Conservation (phyloP, 202 grass and related monocot species). For the Eragrostis tef region DNA sequence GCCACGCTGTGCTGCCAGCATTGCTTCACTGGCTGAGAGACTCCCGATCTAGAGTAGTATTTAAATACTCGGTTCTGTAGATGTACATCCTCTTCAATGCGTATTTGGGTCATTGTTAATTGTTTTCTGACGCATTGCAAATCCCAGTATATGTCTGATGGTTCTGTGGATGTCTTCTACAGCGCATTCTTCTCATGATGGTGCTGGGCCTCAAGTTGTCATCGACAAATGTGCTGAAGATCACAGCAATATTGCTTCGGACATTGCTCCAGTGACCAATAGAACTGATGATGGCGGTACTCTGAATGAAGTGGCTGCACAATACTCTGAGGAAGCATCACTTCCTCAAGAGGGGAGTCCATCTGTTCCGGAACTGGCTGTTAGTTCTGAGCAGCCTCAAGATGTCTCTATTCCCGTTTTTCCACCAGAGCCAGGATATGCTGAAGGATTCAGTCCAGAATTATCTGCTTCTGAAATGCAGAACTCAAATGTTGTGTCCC, state of each 20-base stretch:
- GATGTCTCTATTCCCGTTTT: slow-evolving; percentile 15
- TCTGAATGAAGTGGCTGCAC: slow-evolving; percentile 22
- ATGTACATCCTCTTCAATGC: slow-evolving; percentile 43
- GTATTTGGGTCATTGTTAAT: slow-evolving; percentile 22
- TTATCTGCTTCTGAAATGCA: slow-evolving; percentile 33
- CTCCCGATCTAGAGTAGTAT: not conserved
- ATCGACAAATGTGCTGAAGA: slow-evolving; percentile 13
- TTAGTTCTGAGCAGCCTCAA: slow-evolving; percentile 24
- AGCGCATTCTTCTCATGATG: slow-evolving; percentile 37
- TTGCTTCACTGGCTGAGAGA: slow-evolving; percentile 31
- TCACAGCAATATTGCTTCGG: slow-evolving; percentile 14
- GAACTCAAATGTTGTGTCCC: slow-evolving; percentile 11
- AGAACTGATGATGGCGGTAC: slow-evolving; percentile 17
- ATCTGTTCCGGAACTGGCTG: slow-evolving; percentile 1
- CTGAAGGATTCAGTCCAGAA: slow-evolving; percentile 24
- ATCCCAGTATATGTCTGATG: slow-evolving; percentile 10
- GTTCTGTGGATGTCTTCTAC: slow-evolving; percentile 27
- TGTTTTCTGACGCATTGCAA: not conserved
- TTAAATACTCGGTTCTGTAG: slow-evolving; percentile 37
- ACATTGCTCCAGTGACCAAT: slow-evolving; percentile 18
- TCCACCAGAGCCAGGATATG: slow-evolving; percentile 32
- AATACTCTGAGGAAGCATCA: slow-evolving; percentile 35
- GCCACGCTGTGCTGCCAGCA: slow-evolving; percentile 41
- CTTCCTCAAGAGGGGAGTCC: slow-evolving; percentile 22
- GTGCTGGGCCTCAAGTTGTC: not conserved